Evolutionary conservation across 2,329 filamentous ascomycete species (phyloP), one percentile per base, ranked within the genome.

Genomic region (Fusarium sp.): DNA sequence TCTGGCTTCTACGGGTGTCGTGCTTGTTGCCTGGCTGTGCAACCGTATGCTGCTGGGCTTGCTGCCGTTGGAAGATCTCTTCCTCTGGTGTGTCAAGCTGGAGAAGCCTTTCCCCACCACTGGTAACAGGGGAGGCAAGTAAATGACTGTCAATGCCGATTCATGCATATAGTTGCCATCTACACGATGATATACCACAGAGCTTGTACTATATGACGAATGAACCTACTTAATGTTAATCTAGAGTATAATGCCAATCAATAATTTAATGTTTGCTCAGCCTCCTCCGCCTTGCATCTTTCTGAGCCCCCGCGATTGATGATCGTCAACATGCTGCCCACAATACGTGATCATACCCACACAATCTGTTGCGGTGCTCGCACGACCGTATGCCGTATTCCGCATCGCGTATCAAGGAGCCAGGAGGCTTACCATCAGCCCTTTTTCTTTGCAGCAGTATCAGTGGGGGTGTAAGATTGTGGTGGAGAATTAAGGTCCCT

Each of bases 31-130:
- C 0, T 92, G 88, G 85, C 67, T 79, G 54, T 81, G 80, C 62
- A 86, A 86, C 69, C 77, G 82, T 17, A 75, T 82, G 15, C 72
- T 92, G 54, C 75, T 91, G 61, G 90, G 89, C 62, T 76, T 92
- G 62, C 72, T 91, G 33, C 85, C 85, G 0, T 57, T 92, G 9
- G 90, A 92, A 75, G 90, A 92, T 73, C 89, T 87, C 76, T 87
- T 92, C 72, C 79, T 92, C 33, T 90, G 85, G 84, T 78, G 83
- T 9, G 80, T 90, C 68, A 82, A 87, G 57, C 84, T 92, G 38
- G 87, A 91, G 73, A 92, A 92, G 78, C 89, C 89, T 0, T 80
- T 82, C 11, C 87, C 86, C 3, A 88, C 81, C 1, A 83, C 81
- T 3, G 81, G 80, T 13, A 64, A 71, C 33, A 42, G 70, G 15